These are phyloP conservation scores for Rhodomyrtus psidioides DNA, from an alignment of 441 rosid species.

Conservation along the genomic window DNA sequence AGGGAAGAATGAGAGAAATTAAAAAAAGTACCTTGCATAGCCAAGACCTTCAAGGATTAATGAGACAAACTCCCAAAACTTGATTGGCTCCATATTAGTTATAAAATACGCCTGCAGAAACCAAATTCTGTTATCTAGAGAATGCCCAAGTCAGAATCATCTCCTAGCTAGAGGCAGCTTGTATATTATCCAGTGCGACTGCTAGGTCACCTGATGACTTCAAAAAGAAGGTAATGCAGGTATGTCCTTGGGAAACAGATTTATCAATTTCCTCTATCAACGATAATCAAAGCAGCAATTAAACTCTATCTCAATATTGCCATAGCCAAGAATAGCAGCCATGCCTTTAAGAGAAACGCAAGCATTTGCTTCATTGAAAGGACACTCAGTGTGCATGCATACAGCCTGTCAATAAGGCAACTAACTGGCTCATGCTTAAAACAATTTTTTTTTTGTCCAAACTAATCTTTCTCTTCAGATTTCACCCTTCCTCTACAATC, in stretches of 20 bases:
- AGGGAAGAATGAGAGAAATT: not conserved
- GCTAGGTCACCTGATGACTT: not conserved
- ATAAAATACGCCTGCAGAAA: slow-evolving; percentile 78
- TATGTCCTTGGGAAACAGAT: not conserved
- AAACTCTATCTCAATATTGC: not conserved
- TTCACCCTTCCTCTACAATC: not conserved
- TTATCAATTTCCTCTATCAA: not conserved
- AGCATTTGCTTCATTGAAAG: not conserved
- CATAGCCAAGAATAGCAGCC: not conserved
- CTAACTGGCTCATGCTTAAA: not conserved
- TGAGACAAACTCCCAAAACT: slow-evolving; percentile 89
- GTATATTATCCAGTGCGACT: not conserved
- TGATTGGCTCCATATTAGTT: slow-evolving; percentile 85
- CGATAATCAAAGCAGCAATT: not conserved
- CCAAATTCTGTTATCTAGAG: slow-evolving; percentile 5
- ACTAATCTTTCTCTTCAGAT: not conserved
- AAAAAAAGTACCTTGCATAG: slow-evolving; percentile 57
- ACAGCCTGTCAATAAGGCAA: not conserved
- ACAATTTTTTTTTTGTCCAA: not conserved
- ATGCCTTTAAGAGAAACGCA: not conserved
- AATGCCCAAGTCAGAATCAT: not conserved
- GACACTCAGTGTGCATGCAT: not conserved
- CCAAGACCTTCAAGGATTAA: slow-evolving; percentile 80
- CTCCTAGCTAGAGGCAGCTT: not conserved
- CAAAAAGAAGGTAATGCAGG: not conserved